These are phyloP conservation scores for Phialocephala sp. DNA, from an alignment of 2,329 filamentous ascomycete species.

Conservation along the genomic window DNA sequence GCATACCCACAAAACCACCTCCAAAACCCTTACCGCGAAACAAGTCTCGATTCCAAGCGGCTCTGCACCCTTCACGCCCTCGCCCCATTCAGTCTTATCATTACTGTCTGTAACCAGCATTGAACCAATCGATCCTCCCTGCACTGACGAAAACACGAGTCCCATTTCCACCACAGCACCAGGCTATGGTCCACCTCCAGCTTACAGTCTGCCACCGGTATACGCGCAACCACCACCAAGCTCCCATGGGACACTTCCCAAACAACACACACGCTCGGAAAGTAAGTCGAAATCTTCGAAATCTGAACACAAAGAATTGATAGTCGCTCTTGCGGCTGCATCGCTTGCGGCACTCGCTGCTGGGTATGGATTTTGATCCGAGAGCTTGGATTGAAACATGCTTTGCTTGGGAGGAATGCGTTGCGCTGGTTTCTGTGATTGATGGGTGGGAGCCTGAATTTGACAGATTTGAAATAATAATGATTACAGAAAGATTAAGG, in stretches of 20 bases:
- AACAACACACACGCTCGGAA: background rate
- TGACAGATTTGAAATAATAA: background rate
- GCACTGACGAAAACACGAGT: background rate
- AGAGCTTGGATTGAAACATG: background rate
- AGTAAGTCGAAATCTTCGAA: background rate
- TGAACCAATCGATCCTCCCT: background rate
- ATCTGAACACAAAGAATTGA: background rate
- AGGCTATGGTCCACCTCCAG: background rate
- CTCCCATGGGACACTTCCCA: background rate
- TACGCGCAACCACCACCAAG: background rate
- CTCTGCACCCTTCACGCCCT: background rate
- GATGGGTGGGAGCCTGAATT: background rate
- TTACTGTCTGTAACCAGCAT: background rate
- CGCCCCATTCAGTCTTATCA: background rate
- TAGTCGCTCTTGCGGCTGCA: background rate
- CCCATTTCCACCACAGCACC: background rate
- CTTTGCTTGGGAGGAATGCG: background rate
- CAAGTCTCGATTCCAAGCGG: background rate
- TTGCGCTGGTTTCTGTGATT: too few relatives aligned
- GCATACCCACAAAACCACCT: background rate
- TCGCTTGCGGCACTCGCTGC: background rate
- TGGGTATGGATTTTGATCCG: background rate
- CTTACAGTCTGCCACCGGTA: background rate
- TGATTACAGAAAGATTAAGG: background rate
- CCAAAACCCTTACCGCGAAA: background rate